These are phyloP conservation scores for Colletotrichum lupini DNA, from an alignment of 2,329 filamentous ascomycete species.

Conservation along the genomic window DNA sequence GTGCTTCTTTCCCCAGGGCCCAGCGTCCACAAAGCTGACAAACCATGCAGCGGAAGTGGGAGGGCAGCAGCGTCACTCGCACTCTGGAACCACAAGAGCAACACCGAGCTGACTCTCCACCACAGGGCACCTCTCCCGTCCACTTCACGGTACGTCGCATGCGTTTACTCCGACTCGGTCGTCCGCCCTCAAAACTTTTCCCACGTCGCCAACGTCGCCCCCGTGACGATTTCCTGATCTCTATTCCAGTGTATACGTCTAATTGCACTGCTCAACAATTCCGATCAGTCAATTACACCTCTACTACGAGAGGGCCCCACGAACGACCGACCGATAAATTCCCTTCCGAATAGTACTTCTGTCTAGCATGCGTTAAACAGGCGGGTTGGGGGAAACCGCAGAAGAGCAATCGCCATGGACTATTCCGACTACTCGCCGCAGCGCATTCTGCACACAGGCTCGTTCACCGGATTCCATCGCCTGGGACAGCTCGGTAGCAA, in stretches of 20 bases:
- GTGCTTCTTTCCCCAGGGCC: neutral
- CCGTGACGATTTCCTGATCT: neutral
- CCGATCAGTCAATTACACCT: neutral
- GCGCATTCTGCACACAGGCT: slow-evolving; percentile 66
- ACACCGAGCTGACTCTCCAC: slow-evolving; percentile 9
- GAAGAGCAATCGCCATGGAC: slow-evolving; percentile 30
- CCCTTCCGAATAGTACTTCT: slow-evolving; percentile 3
- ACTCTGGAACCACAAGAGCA: slow-evolving; percentile 19
- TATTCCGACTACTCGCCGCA: slow-evolving; percentile 49
- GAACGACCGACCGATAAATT: neutral
- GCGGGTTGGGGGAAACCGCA: slow-evolving; percentile 28
- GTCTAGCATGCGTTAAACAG: slow-evolving; percentile 34
- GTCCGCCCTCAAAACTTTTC: slow-evolving; percentile 19
- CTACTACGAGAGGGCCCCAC: neutral
- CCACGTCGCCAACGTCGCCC: slow-evolving; percentile 1
- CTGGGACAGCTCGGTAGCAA: slow-evolving; percentile 62
- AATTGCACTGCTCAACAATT: neutral
- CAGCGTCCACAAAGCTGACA: slow-evolving; percentile 28
- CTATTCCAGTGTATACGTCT: neutral
- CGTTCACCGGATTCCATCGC: slow-evolving; percentile 68
- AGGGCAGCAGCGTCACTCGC: slow-evolving; percentile 17
- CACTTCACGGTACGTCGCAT: slow-evolving; percentile 27
- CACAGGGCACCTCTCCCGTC: slow-evolving; percentile 9
- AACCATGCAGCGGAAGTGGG: slow-evolving; percentile 10
- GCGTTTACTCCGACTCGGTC: slow-evolving; percentile 24